Evolutionary conservation across 2,329 filamentous ascomycete genomes (phyloP), one percentile per base, ranked within the genome.

Genomic region (Pestalotiopsis fici): DNA sequence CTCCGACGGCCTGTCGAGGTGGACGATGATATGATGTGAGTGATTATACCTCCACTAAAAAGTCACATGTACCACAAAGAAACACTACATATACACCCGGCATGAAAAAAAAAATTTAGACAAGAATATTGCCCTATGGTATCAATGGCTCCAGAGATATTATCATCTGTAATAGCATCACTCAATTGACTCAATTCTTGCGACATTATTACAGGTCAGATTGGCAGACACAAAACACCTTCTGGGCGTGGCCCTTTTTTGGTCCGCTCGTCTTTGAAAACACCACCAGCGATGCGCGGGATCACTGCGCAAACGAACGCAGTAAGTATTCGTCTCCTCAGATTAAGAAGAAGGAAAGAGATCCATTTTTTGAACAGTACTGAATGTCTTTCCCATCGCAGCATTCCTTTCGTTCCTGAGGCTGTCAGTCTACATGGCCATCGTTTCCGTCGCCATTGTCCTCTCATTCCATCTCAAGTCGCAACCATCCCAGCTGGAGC

Each of bases 341-440:
- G n/a, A n/a, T n/a, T n/a, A n/a, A n/a, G n/a, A n/a, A n/a, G n/a
- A n/a, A n/a, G n/a, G n/a, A n/a, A n/a, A n/a, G n/a, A n/a, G n/a
- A n/a, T n/a, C n/a, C n/a, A n/a, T n/a, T n/a, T n/a, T n/a, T n/a
- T n/a, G n/a, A n/a, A n/a, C n/a, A n/a, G n/a, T n/a, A n/a, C n/a
- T n/a, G n/a, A n/a, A n/a, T n/a, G n/a, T n/a, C n/a, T n/a, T n/a
- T n/a, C n/a, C n/a, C n/a, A n/a, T n/a, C n/a, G n/a, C 13, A 89
- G 86, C 88, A 0, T 98, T 98, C 76, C 90, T 98, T 31, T 96
- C 95, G 2, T 98, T 96, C 87, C 88, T 98, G 23, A 90, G 95
- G 3, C 87, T 98, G 2, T 91, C 93, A 37, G 88, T 97, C 73
- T 97, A 97, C 82, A 95, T 98, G 87, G 90, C 94, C 71, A 85